These are phyloP conservation scores for Pyracantha coccinea DNA, from an alignment of 331 rosid species.

Conservation along the genomic window DNA sequence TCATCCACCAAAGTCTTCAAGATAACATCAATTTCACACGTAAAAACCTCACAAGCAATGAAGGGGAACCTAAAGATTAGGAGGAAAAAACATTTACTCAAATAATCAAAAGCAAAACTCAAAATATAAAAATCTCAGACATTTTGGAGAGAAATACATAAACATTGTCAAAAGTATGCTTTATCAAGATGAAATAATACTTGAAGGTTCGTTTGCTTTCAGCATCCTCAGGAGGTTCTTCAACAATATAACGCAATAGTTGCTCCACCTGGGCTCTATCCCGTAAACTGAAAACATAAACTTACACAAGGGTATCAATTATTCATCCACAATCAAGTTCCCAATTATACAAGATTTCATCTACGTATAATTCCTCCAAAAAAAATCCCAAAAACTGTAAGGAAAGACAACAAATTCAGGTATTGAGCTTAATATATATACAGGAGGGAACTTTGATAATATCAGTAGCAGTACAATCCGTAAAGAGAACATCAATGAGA, in stretches of 20 bases:
- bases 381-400: background rate
- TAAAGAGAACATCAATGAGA: slow-evolving; percentile 7
- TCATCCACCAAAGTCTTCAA: slow-evolving; percentile 97
- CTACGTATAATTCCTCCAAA: background rate
- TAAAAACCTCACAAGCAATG: slow-evolving; percentile 91
- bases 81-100: slow-evolving; percentile 6
- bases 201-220: slow-evolving; percentile 89
- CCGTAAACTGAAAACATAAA: slow-evolving; percentile 54
- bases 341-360: background rate
- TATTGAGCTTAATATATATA: background rate
- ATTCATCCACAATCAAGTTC: slow-evolving; percentile 8
- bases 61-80: slow-evolving; percentile 72
- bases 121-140: background rate
- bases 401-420: background rate
- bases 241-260: slow-evolving; percentile 64
- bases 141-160: background rate
- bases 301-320: background rate
- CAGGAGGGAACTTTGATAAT: background rate
- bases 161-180: background rate
- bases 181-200: slow-evolving; percentile 31
- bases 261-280: slow-evolving; percentile 96
- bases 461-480: background rate
- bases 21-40: slow-evolving; percentile 97
- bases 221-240: slow-evolving; percentile 88
- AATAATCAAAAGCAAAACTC: slow-evolving; percentile 8